Conservation (phyloP, 495 filamentous ascomycete species). For the Cenococcum geophilum region DNA sequence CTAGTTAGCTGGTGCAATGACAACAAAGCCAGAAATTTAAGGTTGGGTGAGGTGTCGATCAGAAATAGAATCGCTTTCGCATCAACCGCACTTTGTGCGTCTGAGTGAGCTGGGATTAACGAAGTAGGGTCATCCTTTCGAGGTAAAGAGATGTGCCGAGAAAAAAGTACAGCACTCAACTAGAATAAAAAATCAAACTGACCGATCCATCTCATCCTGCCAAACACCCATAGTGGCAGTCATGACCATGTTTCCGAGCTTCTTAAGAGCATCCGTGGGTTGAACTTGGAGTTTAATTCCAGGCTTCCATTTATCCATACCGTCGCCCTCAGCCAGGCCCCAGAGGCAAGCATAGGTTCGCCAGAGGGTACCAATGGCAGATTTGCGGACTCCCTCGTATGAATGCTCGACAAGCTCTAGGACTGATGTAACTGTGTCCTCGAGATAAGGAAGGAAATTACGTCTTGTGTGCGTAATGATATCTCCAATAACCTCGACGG, state of each 20-base stretch:
- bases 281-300: slow-evolving; percentile 77
- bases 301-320: slow-evolving; percentile 77
- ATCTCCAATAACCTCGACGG: slow-evolving; percentile 89
- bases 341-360: slow-evolving; percentile 88
- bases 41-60: slow-evolving; percentile 29
- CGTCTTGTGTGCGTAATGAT: slow-evolving; percentile 76
- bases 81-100: slow-evolving; percentile 80
- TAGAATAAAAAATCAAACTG: slow-evolving; percentile 37
- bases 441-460: slow-evolving; percentile 76
- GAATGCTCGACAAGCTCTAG: slow-evolving; percentile 74
- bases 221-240: slow-evolving; percentile 77
- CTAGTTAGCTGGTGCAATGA: slow-evolving; percentile 13
- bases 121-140: slow-evolving; percentile 77
- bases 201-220: slow-evolving; percentile 89
- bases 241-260: slow-evolving; percentile 82
- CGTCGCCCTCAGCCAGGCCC: slow-evolving; percentile 72
- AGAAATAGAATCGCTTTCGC: slow-evolving; percentile 75
- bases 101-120: slow-evolving; percentile 99
- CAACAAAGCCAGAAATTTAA: slow-evolving; percentile 21
- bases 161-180: slow-evolving; percentile 7
- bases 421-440: slow-evolving; percentile 80
- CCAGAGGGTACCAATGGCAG: slow-evolving; percentile 84
- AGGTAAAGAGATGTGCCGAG: slow-evolving; percentile 21
- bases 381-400: slow-evolving; percentile 91
- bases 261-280: slow-evolving; percentile 67